Base-by-base conservation (phyloP, 2,329 filamentous ascomycete species). In the Neofusicoccum laricinum region DNA sequence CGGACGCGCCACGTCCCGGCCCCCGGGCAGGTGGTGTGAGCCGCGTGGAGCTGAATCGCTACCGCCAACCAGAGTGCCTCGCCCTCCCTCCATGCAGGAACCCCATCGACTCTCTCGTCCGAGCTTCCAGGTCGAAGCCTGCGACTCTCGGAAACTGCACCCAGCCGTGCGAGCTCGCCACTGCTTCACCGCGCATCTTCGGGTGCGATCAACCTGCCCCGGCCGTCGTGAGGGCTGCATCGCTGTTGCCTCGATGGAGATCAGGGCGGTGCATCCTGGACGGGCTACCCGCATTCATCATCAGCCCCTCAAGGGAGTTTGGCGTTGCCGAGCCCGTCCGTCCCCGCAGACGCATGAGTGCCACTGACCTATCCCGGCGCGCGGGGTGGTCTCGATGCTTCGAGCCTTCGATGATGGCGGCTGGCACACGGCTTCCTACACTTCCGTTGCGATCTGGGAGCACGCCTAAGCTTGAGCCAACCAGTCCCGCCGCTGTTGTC, bases 341-440 rank as follows among this genome's bases (percentile, higher is more conserved):
- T 46, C 55, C 46, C 55, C 55, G 55, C 55, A 59, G 25, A 12
- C 15, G 50, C 36, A 55, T 41, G 36, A 25, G 50, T 15, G n/a
- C n/a, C 40, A 14, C 30, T 19, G 11, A 45, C 53, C 38, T 43
- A 32, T 58, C 40, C 53, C 25, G 38, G n/a, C 41, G 25, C 55
- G 55, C 55, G 55, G 55, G 40, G 51, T 55, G 51, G 55, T 59
- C 55, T 59, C 38, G 55, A 59, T 59, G 55, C 41, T 46, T 59
- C 55, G 38, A 21, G 25, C 15, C 41, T 58, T 43, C 55, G 32
- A 38, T 21, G 55, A 46, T 46, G 55, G 36, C 55, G 55, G 30
- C 41, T 46, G 55, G n/a, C 55, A 43, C 38, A 41, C 43, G 38
- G 38, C 51, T 43, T 5, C 36, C 36, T 8, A 38, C 36, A 11